Base-by-base conservation (phyloP, 164 flowering plant species). In the Akebia trifoliata region DNA sequence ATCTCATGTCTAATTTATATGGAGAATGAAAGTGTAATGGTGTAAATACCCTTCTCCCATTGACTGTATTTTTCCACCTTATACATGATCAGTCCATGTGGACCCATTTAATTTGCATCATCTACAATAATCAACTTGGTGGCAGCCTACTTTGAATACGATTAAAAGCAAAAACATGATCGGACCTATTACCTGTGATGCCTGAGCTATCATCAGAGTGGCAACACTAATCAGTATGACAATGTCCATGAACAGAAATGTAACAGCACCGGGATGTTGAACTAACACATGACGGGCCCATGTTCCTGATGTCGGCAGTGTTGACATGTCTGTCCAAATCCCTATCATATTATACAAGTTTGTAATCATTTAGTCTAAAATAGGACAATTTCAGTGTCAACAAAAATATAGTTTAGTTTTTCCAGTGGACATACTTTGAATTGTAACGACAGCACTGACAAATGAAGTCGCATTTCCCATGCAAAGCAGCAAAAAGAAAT, bases 401-500 rank as follows among this genome's bases (percentile, higher is more conserved):
- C 24, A 50, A 18, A 46, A 44, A 20, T 45, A 11, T 26, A 60
- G 24, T 42, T 52, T 34, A 47, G 28, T 57, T 59, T 28, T 21
- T 39, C 24, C 4, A 10, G 39, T 32, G 25, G 26, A 69, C 96
- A 66, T 81, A 92, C 98, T 89, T 64, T 81, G 84, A 61, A 89
- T 22, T 52, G 88, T 72, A 56, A 83, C 57, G 4, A 43, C 66
- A 21, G 68, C 90, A 71, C 74, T 66, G 56, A 80, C 20, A n/a
- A 66, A 52, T 44, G 97, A 64, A 26, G 90, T 72, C 65, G 69
- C 39, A 54, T 81, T 76, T 69, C 82, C 96, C 78, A 87, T 1
- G 65, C 77, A 75, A 61, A 84, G 32, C 50, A 90, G 81, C 37
- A 87, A 48, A 64, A 87, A 84, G 79, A 93, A 93, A 68, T 93